Conservation (phyloP, 306 rosid species). For the Neltuma alba region DNA sequence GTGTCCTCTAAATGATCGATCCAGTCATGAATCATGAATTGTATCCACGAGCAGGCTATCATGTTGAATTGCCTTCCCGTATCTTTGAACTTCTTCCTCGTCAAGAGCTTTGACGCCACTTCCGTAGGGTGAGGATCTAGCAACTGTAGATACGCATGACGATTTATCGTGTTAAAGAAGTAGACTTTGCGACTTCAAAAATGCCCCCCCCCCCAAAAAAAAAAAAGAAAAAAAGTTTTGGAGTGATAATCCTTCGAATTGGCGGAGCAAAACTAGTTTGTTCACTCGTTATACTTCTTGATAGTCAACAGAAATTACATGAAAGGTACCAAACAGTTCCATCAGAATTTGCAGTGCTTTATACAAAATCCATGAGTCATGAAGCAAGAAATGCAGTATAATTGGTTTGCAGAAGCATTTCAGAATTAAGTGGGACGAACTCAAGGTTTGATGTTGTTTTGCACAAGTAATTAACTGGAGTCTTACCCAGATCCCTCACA, state of each 20-base stretch:
- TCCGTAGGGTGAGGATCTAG: conserved; percentile 67
- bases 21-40: conserved; percentile 92
- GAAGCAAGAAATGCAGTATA: background rate
- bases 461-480: background rate
- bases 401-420: background rate
- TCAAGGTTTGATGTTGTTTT: background rate
- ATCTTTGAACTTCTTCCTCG: conserved; percentile 61
- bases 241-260: background rate
- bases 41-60: conserved; percentile 82
- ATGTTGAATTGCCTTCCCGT: conserved; percentile 75
- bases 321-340: background rate
- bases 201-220: too few species aligned
- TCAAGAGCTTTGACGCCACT: conserved; percentile 71
- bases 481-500: background rate
- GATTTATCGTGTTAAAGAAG: background rate
- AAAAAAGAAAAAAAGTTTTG: too few species aligned
- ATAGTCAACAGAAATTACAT: background rate
- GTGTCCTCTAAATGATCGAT: conserved; percentile 82
- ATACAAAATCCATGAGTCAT: background rate
- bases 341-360: background rate
- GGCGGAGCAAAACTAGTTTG: background rate
- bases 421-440: background rate
- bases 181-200: background rate
- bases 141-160: conserved; percentile 36
- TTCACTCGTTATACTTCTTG: background rate